These are phyloP conservation scores for Aspergillus sergii DNA, from an alignment of 2,329 filamentous ascomycete genomes.

Conservation along the genomic window DNA sequence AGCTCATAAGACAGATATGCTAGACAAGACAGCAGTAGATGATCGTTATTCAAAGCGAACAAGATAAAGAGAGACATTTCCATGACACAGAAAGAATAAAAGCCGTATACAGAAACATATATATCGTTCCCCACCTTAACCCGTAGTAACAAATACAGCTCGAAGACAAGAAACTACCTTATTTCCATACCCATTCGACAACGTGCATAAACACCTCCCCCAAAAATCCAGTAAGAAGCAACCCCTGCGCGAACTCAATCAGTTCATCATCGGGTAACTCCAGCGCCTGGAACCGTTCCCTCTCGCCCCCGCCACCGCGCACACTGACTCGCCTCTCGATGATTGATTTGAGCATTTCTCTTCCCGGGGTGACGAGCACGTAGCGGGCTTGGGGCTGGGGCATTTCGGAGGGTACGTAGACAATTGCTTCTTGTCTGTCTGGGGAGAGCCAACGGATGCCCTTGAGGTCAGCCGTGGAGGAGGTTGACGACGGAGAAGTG, in stretches of 20 bases:
- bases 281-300: slow-evolving; percentile 25
- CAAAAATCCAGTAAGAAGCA: slow-evolving; percentile 28
- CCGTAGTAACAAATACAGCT: neutral
- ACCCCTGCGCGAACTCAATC: slow-evolving; percentile 34
- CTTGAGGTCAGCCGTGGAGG: slow-evolving; percentile 5
- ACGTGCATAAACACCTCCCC: slow-evolving; percentile 36
- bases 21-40: neutral
- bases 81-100: neutral
- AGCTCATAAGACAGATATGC: neutral
- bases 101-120: neutral
- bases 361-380: slow-evolving; percentile 30
- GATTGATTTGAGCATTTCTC: slow-evolving; percentile 29
- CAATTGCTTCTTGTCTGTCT: slow-evolving; percentile 27
- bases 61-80: neutral
- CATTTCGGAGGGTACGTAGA: slow-evolving; percentile 15
- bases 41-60: neutral
- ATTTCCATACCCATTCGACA: slow-evolving; percentile 33
- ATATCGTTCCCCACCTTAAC: neutral
- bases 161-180: neutral
- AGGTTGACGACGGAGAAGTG: slow-evolving; percentile 9
- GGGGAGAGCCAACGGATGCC: slow-evolving; percentile 30
- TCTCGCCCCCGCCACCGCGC: slow-evolving; percentile 25
- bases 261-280: slow-evolving; percentile 27
- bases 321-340: slow-evolving; percentile 30
- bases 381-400: slow-evolving; percentile 21